Conservation (phyloP, 768 basidiomycete species). For the Auriscalpium microsporum region DNA sequence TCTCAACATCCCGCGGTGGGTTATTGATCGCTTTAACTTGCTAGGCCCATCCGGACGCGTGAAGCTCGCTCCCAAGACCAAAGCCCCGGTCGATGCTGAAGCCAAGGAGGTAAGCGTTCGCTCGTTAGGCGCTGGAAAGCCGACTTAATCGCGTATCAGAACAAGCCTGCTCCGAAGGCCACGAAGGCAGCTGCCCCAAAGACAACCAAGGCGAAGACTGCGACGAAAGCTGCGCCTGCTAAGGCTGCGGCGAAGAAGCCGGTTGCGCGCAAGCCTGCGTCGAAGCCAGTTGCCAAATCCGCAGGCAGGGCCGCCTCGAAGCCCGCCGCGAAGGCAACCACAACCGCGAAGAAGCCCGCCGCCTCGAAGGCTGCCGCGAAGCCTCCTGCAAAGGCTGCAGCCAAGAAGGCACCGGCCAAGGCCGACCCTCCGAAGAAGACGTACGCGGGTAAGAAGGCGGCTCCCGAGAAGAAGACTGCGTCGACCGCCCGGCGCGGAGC, state of each 20-base stretch:
- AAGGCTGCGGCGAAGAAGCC: constrained; percentile 10
- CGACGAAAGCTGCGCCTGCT: constrained; percentile 16
- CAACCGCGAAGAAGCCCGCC: constrained; percentile 2
- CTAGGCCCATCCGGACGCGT: constrained; percentile 43
- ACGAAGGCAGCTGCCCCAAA: constrained; percentile 22
- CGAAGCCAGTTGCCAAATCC: background rate
- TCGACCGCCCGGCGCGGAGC: constrained; percentile 31
- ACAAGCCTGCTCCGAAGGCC: constrained; percentile 32
- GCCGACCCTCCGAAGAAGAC: constrained; percentile 20
- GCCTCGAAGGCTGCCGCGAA: constrained; percentile 9
- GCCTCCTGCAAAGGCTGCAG: background rate
- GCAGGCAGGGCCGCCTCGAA: background rate
- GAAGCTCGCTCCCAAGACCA: constrained; percentile 61
- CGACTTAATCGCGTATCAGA: constrained; percentile 18
- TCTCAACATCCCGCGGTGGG: background rate
- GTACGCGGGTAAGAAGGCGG: constrained; percentile 10
- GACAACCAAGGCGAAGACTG: constrained; percentile 24
- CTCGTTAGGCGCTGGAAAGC: constrained; percentile 11
- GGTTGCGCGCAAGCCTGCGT: background rate
- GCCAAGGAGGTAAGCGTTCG: constrained; percentile 47
- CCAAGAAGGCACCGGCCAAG: constrained; percentile 15
- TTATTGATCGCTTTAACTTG: constrained; percentile 1
- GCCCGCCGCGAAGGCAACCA: background rate
- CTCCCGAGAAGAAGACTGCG: constrained; percentile 12
- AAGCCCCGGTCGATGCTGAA: constrained; percentile 37